phyloP scores from a whole-genome alignment of 345 rosid genomes.

The Lenwebbia sp. region DNA sequence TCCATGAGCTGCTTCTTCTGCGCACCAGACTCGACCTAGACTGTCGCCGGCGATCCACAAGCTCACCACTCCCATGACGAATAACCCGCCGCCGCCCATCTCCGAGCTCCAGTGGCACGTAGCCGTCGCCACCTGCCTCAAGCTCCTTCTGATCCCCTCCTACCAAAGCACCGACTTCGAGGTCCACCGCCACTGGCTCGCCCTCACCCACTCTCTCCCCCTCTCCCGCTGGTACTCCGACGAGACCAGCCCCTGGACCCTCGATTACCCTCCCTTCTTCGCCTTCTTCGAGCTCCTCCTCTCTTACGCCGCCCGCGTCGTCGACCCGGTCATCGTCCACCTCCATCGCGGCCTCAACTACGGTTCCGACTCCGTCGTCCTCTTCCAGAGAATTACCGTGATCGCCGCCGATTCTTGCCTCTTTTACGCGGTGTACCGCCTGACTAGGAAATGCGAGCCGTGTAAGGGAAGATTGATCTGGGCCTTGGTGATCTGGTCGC shows the following conservation, averaged over 20 bases:
- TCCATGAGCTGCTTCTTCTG: not conserved
- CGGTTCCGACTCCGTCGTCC: slow-evolving; percentile 33
- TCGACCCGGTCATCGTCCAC: slow-evolving; percentile 64
- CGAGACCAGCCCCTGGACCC: slow-evolving; percentile 91
- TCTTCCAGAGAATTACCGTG: slow-evolving; percentile 64
- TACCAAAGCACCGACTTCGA: slow-evolving; percentile 86
- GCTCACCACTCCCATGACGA: not conserved
- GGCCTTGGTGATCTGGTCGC: slow-evolving; percentile 70
- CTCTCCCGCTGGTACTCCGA: slow-evolving; percentile 74
- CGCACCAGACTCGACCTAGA: not conserved
- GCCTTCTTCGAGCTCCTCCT: slow-evolving; percentile 18
- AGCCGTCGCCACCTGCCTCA: slow-evolving; percentile 41
- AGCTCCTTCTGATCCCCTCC: slow-evolving; percentile 69
- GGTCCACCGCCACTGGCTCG: slow-evolving; percentile 96
- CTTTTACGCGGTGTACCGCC: slow-evolving; percentile 40
- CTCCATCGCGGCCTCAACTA: slow-evolving; percentile 49
- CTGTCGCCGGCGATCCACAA: not conserved
- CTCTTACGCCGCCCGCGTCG: slow-evolving; percentile 36
- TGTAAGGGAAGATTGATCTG: slow-evolving; percentile 39
- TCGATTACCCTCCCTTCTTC: slow-evolving; percentile 70
- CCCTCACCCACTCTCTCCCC: slow-evolving; percentile 75
- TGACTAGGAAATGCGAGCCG: slow-evolving; percentile 21
- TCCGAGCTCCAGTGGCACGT: slow-evolving; percentile 46
- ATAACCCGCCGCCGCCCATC: not conserved
- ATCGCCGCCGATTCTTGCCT: slow-evolving; percentile 63